Evolutionary conservation across 441 rosid species (phyloP), one percentile per base, ranked within the genome.

Genomic region (Oxalis stricta): DNA sequence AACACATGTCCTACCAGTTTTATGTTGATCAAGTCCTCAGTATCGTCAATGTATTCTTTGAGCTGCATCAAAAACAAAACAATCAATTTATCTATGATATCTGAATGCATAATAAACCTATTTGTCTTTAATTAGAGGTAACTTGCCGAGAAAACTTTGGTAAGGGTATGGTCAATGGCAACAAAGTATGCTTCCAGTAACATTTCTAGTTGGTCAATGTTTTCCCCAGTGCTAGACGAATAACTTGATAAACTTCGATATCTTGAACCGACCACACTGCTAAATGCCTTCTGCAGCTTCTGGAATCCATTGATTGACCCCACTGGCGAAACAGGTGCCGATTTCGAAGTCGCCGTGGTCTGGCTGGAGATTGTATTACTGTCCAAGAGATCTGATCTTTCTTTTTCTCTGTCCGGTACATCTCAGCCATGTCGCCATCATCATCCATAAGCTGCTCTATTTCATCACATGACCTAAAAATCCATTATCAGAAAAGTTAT

Each of bases 341-440:
- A 91, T 53, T 63, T 85, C 12, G 99, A 78, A 56, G 59, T 58
- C 44, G 21, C 45, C 46, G 56, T 61, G 33, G 42, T 48, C 42
- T 59, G 63, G n/a, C 46, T 63, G 23, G 65, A 60, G 30, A 46
- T n/a, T n/a, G n/a, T n/a, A n/a, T n/a, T n/a, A n/a, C n/a, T n/a
- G n/a, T n/a, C n/a, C n/a, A n/a, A n/a, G n/a, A n/a, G n/a, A n/a
- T 91, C 95, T 20, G 52, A 57, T 61, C 72, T 77, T 63, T 61
- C 74, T 58, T 79, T 91, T 91, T 91, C 72, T 91, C 96, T 0
- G 99, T 86, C 38, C 85, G 78, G 61, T 91, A 77, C 99, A 85
- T 86, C 70, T 81, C 93, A 61, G 96, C 99, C 99, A 91, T 91
- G 64, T 91, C 99, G 20, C 79, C 95, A 53, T 91, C 99, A 69